Conservation (phyloP, 2,329 filamentous ascomycete genomes). For the Colletotrichum lini region DNA sequence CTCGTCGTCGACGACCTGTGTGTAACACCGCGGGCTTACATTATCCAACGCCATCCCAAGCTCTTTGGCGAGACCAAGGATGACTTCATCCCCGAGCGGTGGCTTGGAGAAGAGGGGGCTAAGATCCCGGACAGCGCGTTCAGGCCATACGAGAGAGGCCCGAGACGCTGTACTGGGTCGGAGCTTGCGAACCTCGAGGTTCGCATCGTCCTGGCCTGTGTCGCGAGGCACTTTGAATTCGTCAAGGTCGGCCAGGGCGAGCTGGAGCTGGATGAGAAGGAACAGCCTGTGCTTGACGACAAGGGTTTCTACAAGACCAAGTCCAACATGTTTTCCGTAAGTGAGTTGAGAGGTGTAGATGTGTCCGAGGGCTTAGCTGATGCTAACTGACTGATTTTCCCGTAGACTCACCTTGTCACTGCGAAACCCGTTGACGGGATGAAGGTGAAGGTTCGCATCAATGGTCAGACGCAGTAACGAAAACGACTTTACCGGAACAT, state of each 20-base stretch:
- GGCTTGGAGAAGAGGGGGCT: constrained; percentile 45
- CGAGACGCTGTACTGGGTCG: constrained; percentile 30
- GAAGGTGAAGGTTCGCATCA: constrained; percentile 31
- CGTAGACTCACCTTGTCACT: constrained; percentile 31
- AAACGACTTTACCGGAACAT: not conserved
- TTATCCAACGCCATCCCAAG: constrained; percentile 52
- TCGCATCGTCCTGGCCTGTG: constrained; percentile 23
- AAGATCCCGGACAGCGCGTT: constrained; percentile 35
- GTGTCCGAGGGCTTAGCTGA: not conserved
- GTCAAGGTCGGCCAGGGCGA: constrained; percentile 37
- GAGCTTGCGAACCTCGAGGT: constrained; percentile 34
- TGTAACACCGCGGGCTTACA: constrained; percentile 50
- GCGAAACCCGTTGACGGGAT: constrained; percentile 37
- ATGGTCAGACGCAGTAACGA: not conserved
- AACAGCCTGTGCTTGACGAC: constrained; percentile 23
- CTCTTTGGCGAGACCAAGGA: constrained; percentile 53
- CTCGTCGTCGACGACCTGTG: constrained; percentile 52
- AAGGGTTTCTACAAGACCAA: constrained; percentile 39
- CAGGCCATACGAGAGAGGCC: constrained; percentile 32
- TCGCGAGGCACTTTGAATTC: constrained; percentile 35
- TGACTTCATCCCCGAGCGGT: constrained; percentile 58
- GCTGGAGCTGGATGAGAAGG: constrained; percentile 30
- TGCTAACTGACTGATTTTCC: not conserved
- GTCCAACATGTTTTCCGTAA: constrained; percentile 31
- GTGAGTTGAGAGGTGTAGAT: not conserved